A percentile compares a stretch with the other conserved stretches of the same genome.
phyloP scores from a whole-genome alignment of 345 rosid genomes.

The Sisymbrium altissimum region DNA sequence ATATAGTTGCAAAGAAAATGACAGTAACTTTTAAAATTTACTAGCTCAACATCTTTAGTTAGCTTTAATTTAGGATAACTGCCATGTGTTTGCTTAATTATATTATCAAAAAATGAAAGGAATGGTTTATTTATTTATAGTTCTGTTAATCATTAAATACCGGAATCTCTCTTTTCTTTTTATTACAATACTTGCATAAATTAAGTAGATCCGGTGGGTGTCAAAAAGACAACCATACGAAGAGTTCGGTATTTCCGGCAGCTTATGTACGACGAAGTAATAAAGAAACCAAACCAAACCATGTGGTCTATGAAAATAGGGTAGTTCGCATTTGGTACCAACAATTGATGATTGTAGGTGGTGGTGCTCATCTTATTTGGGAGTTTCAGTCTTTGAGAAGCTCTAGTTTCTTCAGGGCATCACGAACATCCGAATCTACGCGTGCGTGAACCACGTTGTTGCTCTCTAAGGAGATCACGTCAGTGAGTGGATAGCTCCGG shows the following conservation, averaged over 20 bases:
- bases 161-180: neutral
- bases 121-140: neutral
- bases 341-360: conserved; percentile 9
- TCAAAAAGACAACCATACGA: conserved; percentile 25
- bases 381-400: conserved; percentile 35
- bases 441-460: conserved; percentile 57
- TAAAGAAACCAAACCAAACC: conserved; percentile 26
- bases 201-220: conserved; percentile 9
- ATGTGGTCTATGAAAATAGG: conserved; percentile 25
- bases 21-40: neutral
- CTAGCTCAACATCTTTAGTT: neutral
- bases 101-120: neutral
- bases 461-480: conserved; percentile 71
- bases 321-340: neutral
- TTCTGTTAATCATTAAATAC: neutral
- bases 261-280: conserved; percentile 26
- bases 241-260: conserved; percentile 30
- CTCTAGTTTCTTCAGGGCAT: conserved; percentile 57
- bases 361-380: neutral
- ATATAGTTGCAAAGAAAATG: conserved; percentile 10
- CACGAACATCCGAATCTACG: conserved; percentile 47
- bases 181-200: conserved; percentile 9
- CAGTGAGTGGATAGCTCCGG: conserved; percentile 79
- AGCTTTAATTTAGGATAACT: conserved; percentile 1
- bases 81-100: neutral